phyloP scores from a whole-genome alignment of 257 asterid genomes.

The Solanum pinnatisectum region DNA sequence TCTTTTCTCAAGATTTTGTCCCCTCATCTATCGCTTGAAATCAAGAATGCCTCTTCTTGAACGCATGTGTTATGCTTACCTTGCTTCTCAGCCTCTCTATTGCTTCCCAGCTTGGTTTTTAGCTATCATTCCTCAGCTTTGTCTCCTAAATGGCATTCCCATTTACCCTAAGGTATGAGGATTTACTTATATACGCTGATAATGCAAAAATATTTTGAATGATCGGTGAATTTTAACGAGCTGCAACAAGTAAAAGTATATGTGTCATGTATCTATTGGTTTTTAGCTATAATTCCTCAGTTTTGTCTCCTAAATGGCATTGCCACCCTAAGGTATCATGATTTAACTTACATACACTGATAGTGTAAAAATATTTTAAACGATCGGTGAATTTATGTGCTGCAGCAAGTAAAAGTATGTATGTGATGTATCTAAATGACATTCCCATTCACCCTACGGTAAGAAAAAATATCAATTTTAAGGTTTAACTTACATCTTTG shows the following conservation, averaged over 20 bases:
- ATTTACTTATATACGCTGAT: neutral
- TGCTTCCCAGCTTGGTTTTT: slow-evolving; percentile 23
- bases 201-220: neutral
- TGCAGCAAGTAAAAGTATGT: neutral
- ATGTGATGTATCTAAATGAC: too few relatives aligned
- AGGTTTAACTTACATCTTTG: neutral
- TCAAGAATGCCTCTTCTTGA: slow-evolving; percentile 23
- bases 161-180: slow-evolving; percentile 15
- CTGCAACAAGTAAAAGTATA: neutral
- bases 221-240: neutral
- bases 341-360: neutral
- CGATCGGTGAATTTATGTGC: neutral
- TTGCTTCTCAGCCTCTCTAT: slow-evolving; percentile 11
- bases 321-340: slow-evolving; percentile 1
- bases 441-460: slow-evolving; percentile 14
- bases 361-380: neutral
- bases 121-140: slow-evolving; percentile 22
- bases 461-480: neutral
- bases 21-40: slow-evolving; percentile 29
- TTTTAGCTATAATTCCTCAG: slow-evolving; percentile 18
- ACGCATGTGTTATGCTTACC: slow-evolving; percentile 7
- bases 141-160: slow-evolving; percentile 12
- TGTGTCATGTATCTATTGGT: slow-evolving; percentile 6
- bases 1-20: slow-evolving; percentile 16
- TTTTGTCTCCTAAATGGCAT: slow-evolving; percentile 5